Conservation (phyloP, 768 basidiomycete genomes). For the Suillus lakei region DNA sequence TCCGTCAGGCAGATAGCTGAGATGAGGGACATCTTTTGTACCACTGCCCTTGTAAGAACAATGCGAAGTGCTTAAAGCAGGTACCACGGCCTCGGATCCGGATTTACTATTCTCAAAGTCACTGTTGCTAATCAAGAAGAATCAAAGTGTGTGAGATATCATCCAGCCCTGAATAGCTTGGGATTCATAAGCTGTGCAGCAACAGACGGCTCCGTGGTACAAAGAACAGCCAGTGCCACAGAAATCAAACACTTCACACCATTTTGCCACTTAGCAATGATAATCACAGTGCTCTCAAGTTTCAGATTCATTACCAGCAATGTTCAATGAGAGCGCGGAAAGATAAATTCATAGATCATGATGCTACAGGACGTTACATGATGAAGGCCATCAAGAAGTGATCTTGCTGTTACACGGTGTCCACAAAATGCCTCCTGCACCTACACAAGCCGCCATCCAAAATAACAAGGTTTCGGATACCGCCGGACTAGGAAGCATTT, state of each 20-base stretch:
- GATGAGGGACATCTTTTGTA: neutral
- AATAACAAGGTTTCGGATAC: slow-evolving; percentile 7
- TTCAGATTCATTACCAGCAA: neutral
- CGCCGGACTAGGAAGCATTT: neutral
- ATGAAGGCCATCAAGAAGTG: neutral
- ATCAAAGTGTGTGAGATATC: too few relatives aligned
- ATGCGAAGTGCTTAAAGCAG: neutral
- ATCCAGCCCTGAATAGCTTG: neutral
- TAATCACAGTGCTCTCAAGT: neutral
- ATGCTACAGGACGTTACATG: neutral
- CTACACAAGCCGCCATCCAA: slow-evolving; percentile 12
- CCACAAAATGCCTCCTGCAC: neutral
- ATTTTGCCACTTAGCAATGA: neutral
- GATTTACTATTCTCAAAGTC: neutral
- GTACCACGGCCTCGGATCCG: neutral
- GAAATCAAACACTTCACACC: too few relatives aligned
- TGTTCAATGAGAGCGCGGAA: neutral
- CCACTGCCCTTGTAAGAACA: neutral
- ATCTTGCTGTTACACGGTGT: neutral
- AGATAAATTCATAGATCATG: neutral
- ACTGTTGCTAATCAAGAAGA: neutral
- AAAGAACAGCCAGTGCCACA: too few relatives aligned
- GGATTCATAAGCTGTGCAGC: neutral
- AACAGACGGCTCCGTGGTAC: neutral
- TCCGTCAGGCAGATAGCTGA: neutral